These are phyloP conservation scores for Penicillium goetzii DNA, from an alignment of 495 filamentous ascomycete species.

Conservation along the genomic window DNA sequence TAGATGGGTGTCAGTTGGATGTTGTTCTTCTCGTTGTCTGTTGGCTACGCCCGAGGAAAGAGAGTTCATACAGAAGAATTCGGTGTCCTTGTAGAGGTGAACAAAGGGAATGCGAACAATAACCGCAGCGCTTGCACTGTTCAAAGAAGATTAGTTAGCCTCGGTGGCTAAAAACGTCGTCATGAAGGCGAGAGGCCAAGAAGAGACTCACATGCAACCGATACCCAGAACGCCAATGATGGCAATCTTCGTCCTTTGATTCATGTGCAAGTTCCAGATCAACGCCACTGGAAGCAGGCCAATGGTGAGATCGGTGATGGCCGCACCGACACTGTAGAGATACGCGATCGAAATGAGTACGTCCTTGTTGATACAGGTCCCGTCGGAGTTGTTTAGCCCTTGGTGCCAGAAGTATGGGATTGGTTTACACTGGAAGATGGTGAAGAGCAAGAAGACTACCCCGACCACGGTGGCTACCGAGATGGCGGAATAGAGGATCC, in stretches of 20 bases:
- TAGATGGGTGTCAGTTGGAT: neutral
- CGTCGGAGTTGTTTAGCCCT: slow-evolving; percentile 12
- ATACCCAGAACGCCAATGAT: slow-evolving; percentile 36
- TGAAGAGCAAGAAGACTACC: slow-evolving; percentile 39
- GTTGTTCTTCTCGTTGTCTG: too few relatives aligned
- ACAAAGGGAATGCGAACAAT: slow-evolving; percentile 44
- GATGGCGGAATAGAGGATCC: slow-evolving; percentile 39
- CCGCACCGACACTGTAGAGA: slow-evolving; percentile 41
- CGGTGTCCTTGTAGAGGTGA: slow-evolving; percentile 26
- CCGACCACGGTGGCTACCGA: slow-evolving; percentile 28
- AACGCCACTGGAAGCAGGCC: slow-evolving; percentile 38
- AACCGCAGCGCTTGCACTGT: slow-evolving; percentile 40
- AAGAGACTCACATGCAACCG: slow-evolving; percentile 38
- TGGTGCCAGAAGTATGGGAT: slow-evolving; percentile 41
- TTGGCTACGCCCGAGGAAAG: neutral
- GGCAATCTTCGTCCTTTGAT: slow-evolving; percentile 32
- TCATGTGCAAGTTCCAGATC: slow-evolving; percentile 39
- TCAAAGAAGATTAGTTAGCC: slow-evolving; percentile 11
- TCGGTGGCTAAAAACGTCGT: neutral
- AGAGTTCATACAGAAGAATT: slow-evolving; percentile 36
- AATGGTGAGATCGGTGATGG: slow-evolving; percentile 42
- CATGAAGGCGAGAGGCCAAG: slow-evolving; percentile 5
- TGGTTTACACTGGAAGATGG: slow-evolving; percentile 42
- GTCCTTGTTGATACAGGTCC: slow-evolving; percentile 34
- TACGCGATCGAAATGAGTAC: slow-evolving; percentile 36